A percentile compares a stretch with the other conserved stretches of the same genome.
These are phyloP conservation scores for Discostella stelligeroides DNA, from an alignment of 108 stramenopile species.

Conservation along the genomic window DNA sequence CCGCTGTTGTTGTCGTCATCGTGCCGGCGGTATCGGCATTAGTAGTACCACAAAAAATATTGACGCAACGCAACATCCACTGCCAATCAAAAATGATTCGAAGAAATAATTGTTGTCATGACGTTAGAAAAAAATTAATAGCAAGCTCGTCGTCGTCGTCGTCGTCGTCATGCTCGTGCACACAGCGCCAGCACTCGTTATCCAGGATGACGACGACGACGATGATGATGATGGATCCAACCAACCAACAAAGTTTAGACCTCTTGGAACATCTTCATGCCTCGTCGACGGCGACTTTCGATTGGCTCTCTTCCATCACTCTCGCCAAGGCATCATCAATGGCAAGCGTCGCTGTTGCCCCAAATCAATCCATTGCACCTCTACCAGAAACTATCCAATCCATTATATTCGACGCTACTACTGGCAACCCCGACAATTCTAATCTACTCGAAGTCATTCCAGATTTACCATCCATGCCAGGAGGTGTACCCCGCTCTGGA, in stretches of 20 bases:
- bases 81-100: constrained; percentile 5
- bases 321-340: constrained; percentile 14
- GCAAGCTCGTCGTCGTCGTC: constrained; percentile 7
- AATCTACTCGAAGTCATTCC: constrained; percentile 36
- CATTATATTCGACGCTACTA: constrained; percentile 8
- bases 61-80: neutral
- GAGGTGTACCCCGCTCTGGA: constrained; percentile 35
- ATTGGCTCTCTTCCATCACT: constrained; percentile 28
- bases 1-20: too few relatives aligned
- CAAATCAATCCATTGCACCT: constrained; percentile 32
- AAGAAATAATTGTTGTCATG: neutral
- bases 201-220: too few relatives aligned
- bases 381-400: constrained; percentile 42
- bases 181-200: too few relatives aligned
- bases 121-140: neutral
- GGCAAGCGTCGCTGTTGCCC: too few relatives aligned
- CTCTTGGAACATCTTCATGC: neutral
- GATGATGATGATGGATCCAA: constrained; percentile 10
- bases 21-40: too few relatives aligned
- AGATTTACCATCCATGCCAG: constrained; percentile 40
- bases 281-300: constrained; percentile 9
- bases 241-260: constrained; percentile 23
- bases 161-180: neutral
- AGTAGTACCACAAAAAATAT: too few relatives aligned
- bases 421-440: constrained; percentile 6